These are phyloP conservation scores for Maudiozyma pseudohumilis DNA, from an alignment of 805 yeast genomes.

Conservation along the genomic window DNA sequence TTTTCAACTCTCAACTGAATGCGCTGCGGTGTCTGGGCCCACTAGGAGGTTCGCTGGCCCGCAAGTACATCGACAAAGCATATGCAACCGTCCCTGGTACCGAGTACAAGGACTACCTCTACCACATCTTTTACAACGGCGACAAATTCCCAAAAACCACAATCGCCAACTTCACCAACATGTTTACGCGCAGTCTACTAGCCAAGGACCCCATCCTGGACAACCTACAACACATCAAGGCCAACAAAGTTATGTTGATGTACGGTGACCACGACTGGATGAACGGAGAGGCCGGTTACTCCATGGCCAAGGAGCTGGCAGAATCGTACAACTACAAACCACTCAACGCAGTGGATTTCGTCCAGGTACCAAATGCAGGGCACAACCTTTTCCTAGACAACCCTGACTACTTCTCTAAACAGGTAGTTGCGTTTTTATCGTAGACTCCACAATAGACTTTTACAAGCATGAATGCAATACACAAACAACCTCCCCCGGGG, in stretches of 20 bases:
- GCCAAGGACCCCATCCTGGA: slow-evolving; percentile 61
- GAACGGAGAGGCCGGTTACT: slow-evolving; percentile 46
- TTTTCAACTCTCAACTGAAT: slow-evolving; percentile 34
- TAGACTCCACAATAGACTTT: background rate
- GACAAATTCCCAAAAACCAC: slow-evolving; percentile 11
- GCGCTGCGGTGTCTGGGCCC: slow-evolving; percentile 39
- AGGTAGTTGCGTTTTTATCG: background rate
- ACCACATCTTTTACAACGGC: slow-evolving; percentile 12
- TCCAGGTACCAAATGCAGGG: slow-evolving; percentile 42
- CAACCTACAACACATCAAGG: slow-evolving; percentile 33
- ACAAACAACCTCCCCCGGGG: no score
- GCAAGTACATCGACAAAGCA: slow-evolving; percentile 25
- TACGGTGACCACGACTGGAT: slow-evolving; percentile 73
- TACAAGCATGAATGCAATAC: background rate
- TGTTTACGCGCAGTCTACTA: slow-evolving; percentile 31
- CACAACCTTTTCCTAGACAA: slow-evolving; percentile 74
- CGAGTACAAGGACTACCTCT: slow-evolving; percentile 22
- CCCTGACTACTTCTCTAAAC: slow-evolving; percentile 38
- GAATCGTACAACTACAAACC: slow-evolving; percentile 5
- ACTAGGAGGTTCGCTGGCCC: slow-evolving; percentile 31
- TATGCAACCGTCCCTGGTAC: slow-evolving; percentile 22
- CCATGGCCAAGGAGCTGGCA: slow-evolving; percentile 13
- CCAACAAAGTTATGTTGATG: slow-evolving; percentile 31
- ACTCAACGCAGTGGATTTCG: slow-evolving; percentile 9
- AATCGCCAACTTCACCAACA: slow-evolving; percentile 21